These are phyloP conservation scores for Chrysoporthe cubensis DNA, from an alignment of 2,329 filamentous ascomycete genomes.

Conservation along the genomic window DNA sequence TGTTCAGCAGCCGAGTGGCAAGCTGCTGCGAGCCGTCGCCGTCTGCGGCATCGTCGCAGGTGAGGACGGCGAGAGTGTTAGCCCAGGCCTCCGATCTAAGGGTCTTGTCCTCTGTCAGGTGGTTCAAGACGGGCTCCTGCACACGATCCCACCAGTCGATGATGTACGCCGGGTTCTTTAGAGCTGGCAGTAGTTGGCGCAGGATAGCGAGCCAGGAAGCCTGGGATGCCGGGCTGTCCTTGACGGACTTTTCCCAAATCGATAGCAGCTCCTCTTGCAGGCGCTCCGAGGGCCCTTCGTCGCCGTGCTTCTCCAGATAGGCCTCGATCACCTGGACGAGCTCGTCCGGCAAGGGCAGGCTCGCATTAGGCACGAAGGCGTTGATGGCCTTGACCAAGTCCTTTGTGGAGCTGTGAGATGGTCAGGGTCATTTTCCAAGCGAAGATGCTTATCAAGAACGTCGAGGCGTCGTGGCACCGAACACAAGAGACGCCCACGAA, in stretches of 20 bases:
- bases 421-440: slow-evolving; percentile 17
- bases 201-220: slow-evolving; percentile 72
- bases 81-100: slow-evolving; percentile 67
- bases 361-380: slow-evolving; percentile 52
- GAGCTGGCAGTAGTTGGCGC: slow-evolving; percentile 63
- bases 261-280: slow-evolving; percentile 73
- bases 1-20: slow-evolving; percentile 57
- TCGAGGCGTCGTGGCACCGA: background rate
- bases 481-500: background rate
- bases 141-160: slow-evolving; percentile 74
- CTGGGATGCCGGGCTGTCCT: slow-evolving; percentile 58
- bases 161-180: slow-evolving; percentile 65
- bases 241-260: slow-evolving; percentile 68
- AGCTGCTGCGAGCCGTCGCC: slow-evolving; percentile 50
- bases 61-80: slow-evolving; percentile 67
- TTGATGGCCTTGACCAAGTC: slow-evolving; percentile 63
- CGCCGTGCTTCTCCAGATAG: slow-evolving; percentile 71
- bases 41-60: slow-evolving; percentile 62
- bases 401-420: slow-evolving; percentile 56
- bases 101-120: slow-evolving; percentile 63
- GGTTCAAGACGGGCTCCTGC: slow-evolving; percentile 56
- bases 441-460: background rate
- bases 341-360: slow-evolving; percentile 68
- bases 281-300: slow-evolving; percentile 70
- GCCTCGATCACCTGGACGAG: slow-evolving; percentile 63